phyloP scores from a whole-genome alignment of 495 filamentous ascomycete genomes.

The Halenospora varia region DNA sequence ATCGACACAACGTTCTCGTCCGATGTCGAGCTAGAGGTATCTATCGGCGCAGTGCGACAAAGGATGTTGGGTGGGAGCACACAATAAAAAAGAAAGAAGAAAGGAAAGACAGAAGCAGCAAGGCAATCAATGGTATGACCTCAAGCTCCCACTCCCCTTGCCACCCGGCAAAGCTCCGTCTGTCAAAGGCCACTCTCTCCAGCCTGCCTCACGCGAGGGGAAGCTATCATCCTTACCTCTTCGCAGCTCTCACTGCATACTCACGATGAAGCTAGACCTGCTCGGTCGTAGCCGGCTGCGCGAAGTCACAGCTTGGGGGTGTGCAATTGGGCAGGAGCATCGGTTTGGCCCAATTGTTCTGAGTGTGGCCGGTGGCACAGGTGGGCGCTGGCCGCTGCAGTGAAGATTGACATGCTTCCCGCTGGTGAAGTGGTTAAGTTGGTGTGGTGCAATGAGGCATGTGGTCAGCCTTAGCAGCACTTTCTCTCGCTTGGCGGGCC shows the following conservation, averaged over 20 bases:
- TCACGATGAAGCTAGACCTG: conserved; percentile 1
- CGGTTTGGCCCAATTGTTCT: not conserved
- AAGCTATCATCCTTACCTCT: conserved; percentile 1
- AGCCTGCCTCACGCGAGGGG: too few relatives aligned
- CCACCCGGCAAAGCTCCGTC: too few relatives aligned
- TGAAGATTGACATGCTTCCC: too few relatives aligned
- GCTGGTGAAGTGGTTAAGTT: too few relatives aligned
- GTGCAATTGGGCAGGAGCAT: not conserved
- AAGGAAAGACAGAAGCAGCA: not conserved
- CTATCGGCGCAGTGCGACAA: not conserved
- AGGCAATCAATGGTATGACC: not conserved
- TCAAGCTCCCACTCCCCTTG: not conserved
- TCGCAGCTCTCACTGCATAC: not conserved
- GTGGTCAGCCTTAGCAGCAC: too few relatives aligned
- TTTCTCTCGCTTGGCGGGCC: too few relatives aligned
- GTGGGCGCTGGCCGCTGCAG: too few relatives aligned
- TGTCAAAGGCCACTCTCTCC: too few relatives aligned
- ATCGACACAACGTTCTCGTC: not conserved
- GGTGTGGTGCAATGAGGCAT: too few relatives aligned
- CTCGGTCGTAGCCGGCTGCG: conserved; percentile 3
- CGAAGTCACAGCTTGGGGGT: not conserved
- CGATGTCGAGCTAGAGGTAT: not conserved
- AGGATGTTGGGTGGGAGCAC: not conserved
- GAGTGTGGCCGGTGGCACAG: not conserved
- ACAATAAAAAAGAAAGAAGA: not conserved